phyloP scores from a whole-genome alignment of 73 alveolate species.

The Symbiodinium pilosum region DNA sequence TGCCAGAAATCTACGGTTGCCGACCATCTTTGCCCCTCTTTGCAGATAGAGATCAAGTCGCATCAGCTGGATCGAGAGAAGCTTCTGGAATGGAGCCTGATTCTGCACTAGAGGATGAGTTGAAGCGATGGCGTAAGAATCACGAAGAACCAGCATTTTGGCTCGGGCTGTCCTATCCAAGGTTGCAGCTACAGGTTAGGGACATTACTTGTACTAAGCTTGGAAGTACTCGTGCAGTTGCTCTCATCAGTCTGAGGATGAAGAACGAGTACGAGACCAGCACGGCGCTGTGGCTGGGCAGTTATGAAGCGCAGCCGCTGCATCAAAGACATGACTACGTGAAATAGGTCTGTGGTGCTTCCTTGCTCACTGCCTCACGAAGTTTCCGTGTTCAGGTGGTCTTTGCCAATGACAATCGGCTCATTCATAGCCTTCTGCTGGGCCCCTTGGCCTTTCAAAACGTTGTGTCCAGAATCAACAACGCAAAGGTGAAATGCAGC shows the following conservation, averaged over 20 bases:
- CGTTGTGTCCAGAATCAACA: too few species aligned
- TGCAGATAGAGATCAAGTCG: constrained; percentile 1
- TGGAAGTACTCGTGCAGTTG: too few species aligned
- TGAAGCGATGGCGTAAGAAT: too few species aligned
- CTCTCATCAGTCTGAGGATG: background rate
- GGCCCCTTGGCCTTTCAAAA: background rate
- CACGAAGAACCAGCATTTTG: background rate
- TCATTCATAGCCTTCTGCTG: constrained; percentile 42
- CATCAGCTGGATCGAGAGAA: background rate
- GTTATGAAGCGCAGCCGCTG: too few species aligned
- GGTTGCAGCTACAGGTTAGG: too few species aligned
- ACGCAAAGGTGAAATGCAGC: too few species aligned
- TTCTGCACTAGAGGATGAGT: background rate
- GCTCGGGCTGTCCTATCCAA: background rate
- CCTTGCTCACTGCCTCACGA: background rate
- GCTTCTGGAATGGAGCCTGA: background rate
- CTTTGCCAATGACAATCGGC: constrained; percentile 65
- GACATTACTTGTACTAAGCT: too few species aligned
- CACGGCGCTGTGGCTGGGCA: background rate
- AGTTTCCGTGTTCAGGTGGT: constrained; percentile 49
- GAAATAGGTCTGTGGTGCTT: background rate
- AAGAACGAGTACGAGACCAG: background rate
- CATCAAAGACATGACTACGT: background rate
- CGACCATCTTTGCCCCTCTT: too few species aligned
- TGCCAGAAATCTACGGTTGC: too few species aligned